phyloP scores from a whole-genome alignment of 345 rosid genomes.

The Hypericum androsaemum region DNA sequence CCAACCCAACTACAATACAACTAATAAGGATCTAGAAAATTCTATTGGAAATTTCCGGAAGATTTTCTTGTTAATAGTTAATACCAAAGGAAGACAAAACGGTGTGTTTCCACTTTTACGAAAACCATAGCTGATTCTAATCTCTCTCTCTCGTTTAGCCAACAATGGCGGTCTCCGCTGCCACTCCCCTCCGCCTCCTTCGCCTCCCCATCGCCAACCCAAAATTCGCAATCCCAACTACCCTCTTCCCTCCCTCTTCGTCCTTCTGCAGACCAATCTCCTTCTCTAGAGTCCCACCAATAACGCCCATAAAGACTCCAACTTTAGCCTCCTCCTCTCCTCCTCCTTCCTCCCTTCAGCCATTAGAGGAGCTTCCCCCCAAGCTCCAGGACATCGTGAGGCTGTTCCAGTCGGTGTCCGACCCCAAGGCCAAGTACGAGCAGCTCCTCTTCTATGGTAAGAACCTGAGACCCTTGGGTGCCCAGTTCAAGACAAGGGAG shows the following conservation, averaged over 20 bases:
- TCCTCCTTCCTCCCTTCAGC: constrained; percentile 38
- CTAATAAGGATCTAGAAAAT: no score
- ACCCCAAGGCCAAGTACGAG: constrained; percentile 69
- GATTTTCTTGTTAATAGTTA: no score
- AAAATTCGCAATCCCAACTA: no score
- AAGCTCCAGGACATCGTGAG: constrained; percentile 71
- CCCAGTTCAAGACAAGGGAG: constrained; percentile 56
- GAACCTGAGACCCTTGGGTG: constrained; percentile 58
- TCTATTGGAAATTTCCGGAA: no score
- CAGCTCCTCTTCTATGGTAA: constrained; percentile 77
- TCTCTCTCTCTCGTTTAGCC: no score
- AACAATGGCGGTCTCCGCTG: no score
- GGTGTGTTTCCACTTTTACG: no score
- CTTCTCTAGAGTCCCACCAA: not conserved
- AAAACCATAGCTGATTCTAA: no score
- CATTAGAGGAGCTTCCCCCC: constrained; percentile 75
- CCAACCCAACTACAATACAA: no score
- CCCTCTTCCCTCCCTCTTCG: not conserved
- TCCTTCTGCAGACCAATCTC: not conserved
- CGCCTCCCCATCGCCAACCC: no score
- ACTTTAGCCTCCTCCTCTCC: not conserved
- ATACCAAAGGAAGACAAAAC: no score
- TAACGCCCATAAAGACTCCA: not conserved
- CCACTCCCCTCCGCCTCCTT: no score
- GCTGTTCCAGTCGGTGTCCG: constrained; percentile 74